A percentile compares a stretch with the other conserved stretches of the same genome.
Conservation (phyloP, 2,329 filamentous ascomycete species). For the Bipolaris zeicola region DNA sequence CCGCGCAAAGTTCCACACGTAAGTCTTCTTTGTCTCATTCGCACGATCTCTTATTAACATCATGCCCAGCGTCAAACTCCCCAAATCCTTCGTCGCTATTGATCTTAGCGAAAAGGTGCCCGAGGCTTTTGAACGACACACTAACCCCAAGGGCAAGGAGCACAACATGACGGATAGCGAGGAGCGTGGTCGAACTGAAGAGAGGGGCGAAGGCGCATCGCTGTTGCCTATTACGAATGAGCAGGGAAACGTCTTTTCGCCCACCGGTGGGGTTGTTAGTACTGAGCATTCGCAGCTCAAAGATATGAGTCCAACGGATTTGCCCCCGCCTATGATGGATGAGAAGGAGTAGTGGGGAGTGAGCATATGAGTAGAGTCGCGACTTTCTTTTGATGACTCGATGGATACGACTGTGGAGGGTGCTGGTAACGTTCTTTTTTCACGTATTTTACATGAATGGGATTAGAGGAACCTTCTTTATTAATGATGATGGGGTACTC, state of each 20-base stretch:
- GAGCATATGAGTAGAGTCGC: background rate
- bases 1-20: conserved; percentile 93
- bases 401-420: background rate
- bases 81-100: conserved; percentile 58
- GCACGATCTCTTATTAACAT: conserved; percentile 8
- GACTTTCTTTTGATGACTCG: background rate
- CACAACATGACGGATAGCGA: conserved; percentile 25
- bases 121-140: conserved; percentile 48
- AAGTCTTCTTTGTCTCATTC: conserved; percentile 49
- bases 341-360: conserved; percentile 1
- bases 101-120: conserved; percentile 57
- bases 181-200: conserved; percentile 28
- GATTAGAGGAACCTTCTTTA: background rate
- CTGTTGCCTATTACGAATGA: conserved; percentile 12
- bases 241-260: conserved; percentile 6
- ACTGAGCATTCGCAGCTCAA: conserved; percentile 4
- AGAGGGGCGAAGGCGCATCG: conserved; percentile 14
- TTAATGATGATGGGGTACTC: too few relatives aligned
- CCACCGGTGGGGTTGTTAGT: background rate
- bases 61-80: conserved; percentile 52
- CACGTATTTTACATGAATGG: background rate
- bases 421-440: background rate
- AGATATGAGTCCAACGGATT: conserved; percentile 8
- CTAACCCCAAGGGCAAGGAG: conserved; percentile 23
- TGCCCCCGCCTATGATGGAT: conserved; percentile 20